Base-by-base conservation (phyloP, 2,329 filamentous ascomycete species). In the Trichoderma brevicompactum region DNA sequence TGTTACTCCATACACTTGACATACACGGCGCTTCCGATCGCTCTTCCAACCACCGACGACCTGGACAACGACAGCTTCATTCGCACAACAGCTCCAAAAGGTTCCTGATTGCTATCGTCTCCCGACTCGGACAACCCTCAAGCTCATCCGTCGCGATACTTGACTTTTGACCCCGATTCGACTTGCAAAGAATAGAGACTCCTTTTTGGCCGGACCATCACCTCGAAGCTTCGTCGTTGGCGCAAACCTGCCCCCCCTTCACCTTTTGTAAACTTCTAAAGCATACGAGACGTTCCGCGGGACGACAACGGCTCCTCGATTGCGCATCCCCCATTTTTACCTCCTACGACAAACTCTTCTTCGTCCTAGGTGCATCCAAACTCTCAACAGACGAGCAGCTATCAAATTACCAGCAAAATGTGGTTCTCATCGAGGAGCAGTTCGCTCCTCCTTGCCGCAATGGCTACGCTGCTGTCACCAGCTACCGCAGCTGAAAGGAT, bases 401-500 rank as follows among this genome's bases (percentile, higher is more conserved):
- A 28, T 28, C 23, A 5, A 36, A 36, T 13, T 8, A 44, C 40
- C 63, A 38, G 28, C 28, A 28, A 13, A 38, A 65, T 65, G 63
- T 59, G 63, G 53, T 65, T 52, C 38, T 55, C 40, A 7, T 54
- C 63, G 32, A 59, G 63, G 63, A 60, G 55, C 55, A n/a, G 12
- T 23, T 43, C 63, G 53, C 34, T 54, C 43, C 54, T 65, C 54
- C 72, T 84, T 69, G 76, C 81, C 74, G 78, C 79, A 56, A 72
- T 83, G 70, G 77, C 79, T 67, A 73, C 78, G 41, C 65, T 82
- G 64, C 70, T 77, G 40, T 75, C 85, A 54, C 78, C 85, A 66
- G 83, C 81, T 13, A 17, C 46, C 23, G 73, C 85, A 65, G 90
- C 87, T 9, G 65, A 67, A 74, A 84, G 84, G 69, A 82, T 92